These are phyloP conservation scores for Elongisporangium prolatum DNA, from an alignment of 352 stramenopile genomes.

Conservation along the genomic window DNA sequence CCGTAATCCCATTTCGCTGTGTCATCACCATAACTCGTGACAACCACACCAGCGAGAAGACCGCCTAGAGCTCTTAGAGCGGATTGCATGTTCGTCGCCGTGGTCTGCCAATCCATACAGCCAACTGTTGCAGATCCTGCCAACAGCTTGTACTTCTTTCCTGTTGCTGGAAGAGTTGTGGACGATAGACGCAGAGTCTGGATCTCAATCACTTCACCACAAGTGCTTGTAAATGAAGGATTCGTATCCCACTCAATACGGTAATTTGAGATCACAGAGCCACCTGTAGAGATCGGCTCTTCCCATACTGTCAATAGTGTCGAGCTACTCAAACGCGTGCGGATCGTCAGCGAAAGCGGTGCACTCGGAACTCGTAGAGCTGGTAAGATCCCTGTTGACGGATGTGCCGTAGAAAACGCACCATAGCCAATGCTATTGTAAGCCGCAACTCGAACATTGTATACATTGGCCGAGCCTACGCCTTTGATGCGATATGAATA, in stretches of 20 bases:
- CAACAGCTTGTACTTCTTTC: conserved; percentile 23
- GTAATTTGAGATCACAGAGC: conserved; percentile 72
- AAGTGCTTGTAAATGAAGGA: conserved; percentile 79
- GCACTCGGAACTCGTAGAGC: conserved; percentile 41
- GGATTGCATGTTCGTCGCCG: conserved; percentile 12
- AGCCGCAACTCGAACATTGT: conserved; percentile 89
- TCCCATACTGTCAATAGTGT: conserved; percentile 70
- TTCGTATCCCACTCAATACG: conserved; percentile 94
- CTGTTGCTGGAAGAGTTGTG: conserved; percentile 3
- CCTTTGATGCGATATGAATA: conserved; percentile 84
- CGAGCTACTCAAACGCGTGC: conserved; percentile 53
- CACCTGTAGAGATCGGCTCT: conserved; percentile 77
- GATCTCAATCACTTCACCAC: conserved; percentile 65
- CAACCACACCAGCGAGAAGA: conserved; percentile 20
- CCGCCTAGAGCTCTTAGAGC: conserved; percentile 21
- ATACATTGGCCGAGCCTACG: conserved; percentile 67
- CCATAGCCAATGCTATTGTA: conserved; percentile 95
- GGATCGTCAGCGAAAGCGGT: conserved; percentile 81
- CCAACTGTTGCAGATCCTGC: conserved; percentile 16
- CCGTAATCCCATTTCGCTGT: conserved; percentile 64
- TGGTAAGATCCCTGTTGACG: conserved; percentile 25
- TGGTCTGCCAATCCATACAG: conserved; percentile 36
- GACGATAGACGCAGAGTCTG: conserved; percentile 43
- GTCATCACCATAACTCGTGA: conserved; percentile 44
- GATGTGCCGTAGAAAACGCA: conserved; percentile 41